Evolutionary conservation across 1,284 basidiomycete genomes (phyloP).

Genomic region (Cryptococcus depauperatus): DNA sequence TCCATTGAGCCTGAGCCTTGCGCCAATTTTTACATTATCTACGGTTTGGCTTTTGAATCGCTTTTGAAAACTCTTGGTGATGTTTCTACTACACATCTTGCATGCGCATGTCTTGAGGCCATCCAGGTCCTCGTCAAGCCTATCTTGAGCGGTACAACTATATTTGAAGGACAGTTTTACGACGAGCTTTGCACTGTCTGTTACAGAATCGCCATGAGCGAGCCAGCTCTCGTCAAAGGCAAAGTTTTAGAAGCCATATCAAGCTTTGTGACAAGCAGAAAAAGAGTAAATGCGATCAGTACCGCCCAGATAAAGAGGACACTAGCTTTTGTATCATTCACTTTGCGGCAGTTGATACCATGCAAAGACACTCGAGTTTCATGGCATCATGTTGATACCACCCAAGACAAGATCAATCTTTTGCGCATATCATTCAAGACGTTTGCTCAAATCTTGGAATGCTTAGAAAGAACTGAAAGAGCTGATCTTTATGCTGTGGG

Average conservation of each 20-base stretch:
- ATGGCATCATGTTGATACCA: constrained; percentile 47
- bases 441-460: constrained; percentile 57
- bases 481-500: constrained; percentile 68
- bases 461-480: constrained; percentile 51
- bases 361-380: constrained; percentile 52
- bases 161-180: constrained; percentile 72
- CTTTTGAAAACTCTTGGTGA: constrained; percentile 60
- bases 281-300: constrained; percentile 22
- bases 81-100: constrained; percentile 21
- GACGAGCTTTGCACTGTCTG: constrained; percentile 83
- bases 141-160: constrained; percentile 68
- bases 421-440: constrained; percentile 61
- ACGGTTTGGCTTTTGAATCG: constrained; percentile 87
- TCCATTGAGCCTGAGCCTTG: constrained; percentile 60
- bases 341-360: constrained; percentile 63
- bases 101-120: constrained; percentile 64
- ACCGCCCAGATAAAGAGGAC: constrained; percentile 35
- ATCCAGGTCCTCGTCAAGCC: constrained; percentile 69
- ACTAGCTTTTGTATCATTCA: constrained; percentile 54
- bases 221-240: constrained; percentile 62
- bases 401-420: constrained; percentile 56
- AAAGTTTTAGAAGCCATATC: constrained; percentile 68
- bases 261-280: constrained; percentile 53
- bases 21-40: constrained; percentile 77
- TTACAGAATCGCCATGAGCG: constrained; percentile 83